A percentile compares a stretch with the other conserved stretches of the same genome.
Conservation (phyloP, 1,139 yeast species). For the Blastobotrys serpentis region DNA sequence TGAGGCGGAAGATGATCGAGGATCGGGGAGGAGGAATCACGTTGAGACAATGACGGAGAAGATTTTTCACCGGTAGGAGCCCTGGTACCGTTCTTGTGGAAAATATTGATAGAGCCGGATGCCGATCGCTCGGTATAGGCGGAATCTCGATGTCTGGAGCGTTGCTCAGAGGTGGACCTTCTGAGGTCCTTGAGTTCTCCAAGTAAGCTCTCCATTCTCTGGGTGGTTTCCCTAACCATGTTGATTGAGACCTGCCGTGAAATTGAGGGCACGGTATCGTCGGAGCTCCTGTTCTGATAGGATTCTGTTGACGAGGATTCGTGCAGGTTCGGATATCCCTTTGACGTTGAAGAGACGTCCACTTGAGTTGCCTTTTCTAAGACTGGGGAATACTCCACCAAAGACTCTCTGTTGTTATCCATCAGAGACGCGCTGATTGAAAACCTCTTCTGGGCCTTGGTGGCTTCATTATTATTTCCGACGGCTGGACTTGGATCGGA, state of each 20-base stretch:
- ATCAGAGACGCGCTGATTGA: constrained; percentile 17
- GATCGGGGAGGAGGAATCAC: constrained; percentile 4
- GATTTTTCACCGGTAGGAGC: not conserved
- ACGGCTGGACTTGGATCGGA: constrained; percentile 5
- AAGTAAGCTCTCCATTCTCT: constrained; percentile 27
- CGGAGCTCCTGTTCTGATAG: not conserved
- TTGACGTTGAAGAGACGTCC: constrained; percentile 10
- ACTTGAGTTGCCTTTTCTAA: constrained; percentile 30
- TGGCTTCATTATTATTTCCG: not conserved
- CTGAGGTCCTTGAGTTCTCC: constrained; percentile 27
- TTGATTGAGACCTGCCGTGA: constrained; percentile 9
- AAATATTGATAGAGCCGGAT: constrained; percentile 3
- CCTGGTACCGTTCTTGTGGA: not conserved
- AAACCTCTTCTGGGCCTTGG: constrained; percentile 12
- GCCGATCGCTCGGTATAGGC: constrained; percentile 8
- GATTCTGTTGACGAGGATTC: constrained; percentile 1
- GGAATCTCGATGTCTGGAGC: constrained; percentile 4
- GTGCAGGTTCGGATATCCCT: constrained; percentile 3
- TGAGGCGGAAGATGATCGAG: constrained; percentile 1
- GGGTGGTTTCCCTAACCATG: constrained; percentile 28
- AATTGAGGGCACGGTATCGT: constrained; percentile 9
- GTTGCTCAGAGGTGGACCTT: constrained; percentile 23
- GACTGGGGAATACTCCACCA: constrained; percentile 30
- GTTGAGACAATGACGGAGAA: not conserved
- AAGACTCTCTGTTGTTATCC: constrained; percentile 22